A percentile compares a stretch with the other conserved stretches of the same genome.
These are phyloP conservation scores for Penicillium digitatum DNA, from an alignment of 2,329 filamentous ascomycete genomes.

Conservation along the genomic window DNA sequence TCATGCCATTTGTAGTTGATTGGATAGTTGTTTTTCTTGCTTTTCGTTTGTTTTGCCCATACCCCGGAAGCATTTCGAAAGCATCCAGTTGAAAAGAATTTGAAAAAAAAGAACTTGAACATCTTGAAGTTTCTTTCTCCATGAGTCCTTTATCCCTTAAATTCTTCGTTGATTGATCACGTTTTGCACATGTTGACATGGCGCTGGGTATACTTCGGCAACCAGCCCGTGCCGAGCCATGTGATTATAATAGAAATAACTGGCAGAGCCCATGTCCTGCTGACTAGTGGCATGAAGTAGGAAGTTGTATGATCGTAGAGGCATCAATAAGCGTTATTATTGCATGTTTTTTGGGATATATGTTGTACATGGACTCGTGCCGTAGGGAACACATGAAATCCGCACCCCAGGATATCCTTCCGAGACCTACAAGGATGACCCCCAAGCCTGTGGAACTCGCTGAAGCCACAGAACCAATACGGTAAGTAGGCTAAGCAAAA, in stretches of 20 bases:
- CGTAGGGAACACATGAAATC: background rate
- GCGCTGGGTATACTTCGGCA: background rate
- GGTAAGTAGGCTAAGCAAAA: background rate
- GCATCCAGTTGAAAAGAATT: background rate
- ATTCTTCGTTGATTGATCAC: background rate
- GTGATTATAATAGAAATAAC: background rate
- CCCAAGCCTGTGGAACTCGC: background rate
- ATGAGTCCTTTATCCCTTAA: background rate
- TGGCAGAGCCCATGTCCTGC: constrained; percentile 1
- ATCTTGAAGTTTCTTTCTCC: background rate
- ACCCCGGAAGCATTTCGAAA: constrained; percentile 9
- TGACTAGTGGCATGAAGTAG: constrained; percentile 1
- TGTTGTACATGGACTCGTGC: background rate
- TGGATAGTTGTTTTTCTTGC: constrained; percentile 2
- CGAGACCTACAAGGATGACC: background rate
- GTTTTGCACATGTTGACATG: background rate
- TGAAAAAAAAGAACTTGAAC: background rate
- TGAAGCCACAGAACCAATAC: background rate
- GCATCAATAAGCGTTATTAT: background rate
- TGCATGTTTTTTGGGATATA: too few species aligned
- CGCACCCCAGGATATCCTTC: background rate
- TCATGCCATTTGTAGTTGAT: constrained; percentile 6
- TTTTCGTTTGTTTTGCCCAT: constrained; percentile 5
- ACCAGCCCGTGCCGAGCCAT: background rate
- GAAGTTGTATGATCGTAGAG: background rate